Conservation (phyloP, 352 stramenopile genomes). For the Pythium insidiosum region DNA sequence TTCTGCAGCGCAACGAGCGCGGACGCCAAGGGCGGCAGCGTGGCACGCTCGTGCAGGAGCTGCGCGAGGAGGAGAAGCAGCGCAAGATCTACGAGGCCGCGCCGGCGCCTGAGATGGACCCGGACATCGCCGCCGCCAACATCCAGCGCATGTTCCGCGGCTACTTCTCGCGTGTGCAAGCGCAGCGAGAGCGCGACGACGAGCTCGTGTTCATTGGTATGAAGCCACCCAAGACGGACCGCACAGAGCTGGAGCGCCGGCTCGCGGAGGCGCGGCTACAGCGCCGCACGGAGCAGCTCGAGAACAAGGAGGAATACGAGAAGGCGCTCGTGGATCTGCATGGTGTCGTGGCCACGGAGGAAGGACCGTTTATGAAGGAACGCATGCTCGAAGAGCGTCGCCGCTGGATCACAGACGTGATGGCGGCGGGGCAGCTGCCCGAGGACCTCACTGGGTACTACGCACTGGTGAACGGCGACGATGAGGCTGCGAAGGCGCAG, state of each 20-base stretch:
- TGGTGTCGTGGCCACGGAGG: conserved; percentile 68
- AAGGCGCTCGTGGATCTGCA: conserved; percentile 84
- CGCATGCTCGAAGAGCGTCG: conserved; percentile 88
- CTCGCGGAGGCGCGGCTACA: conserved; percentile 73
- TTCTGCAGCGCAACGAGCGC: conserved; percentile 88
- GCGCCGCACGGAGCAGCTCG: conserved; percentile 83
- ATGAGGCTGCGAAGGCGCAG: conserved; percentile 41
- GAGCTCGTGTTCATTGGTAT: conserved; percentile 93
- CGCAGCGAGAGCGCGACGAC: conserved; percentile 61
- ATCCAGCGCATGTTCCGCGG: conserved; percentile 89
- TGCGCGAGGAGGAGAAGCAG: conserved; percentile 82
- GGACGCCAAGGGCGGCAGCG: conserved; percentile 83
- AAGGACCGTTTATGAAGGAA: conserved; percentile 91
- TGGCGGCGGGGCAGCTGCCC: conserved; percentile 75
- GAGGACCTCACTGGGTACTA: conserved; percentile 90
- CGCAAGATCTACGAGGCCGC: conserved; percentile 67
- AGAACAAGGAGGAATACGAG: conserved; percentile 91
- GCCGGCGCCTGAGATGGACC: conserved; percentile 74
- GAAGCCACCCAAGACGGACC: conserved; percentile 57
- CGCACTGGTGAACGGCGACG: conserved; percentile 28
- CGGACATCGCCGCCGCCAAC: conserved; percentile 87
- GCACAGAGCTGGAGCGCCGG: conserved; percentile 61
- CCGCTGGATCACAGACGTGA: conserved; percentile 90
- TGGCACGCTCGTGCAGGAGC: conserved; percentile 73
- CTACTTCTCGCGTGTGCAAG: conserved; percentile 57